phyloP scores from a whole-genome alignment of 129 eudicot genomes.

The Helianthus tuberosus region DNA sequence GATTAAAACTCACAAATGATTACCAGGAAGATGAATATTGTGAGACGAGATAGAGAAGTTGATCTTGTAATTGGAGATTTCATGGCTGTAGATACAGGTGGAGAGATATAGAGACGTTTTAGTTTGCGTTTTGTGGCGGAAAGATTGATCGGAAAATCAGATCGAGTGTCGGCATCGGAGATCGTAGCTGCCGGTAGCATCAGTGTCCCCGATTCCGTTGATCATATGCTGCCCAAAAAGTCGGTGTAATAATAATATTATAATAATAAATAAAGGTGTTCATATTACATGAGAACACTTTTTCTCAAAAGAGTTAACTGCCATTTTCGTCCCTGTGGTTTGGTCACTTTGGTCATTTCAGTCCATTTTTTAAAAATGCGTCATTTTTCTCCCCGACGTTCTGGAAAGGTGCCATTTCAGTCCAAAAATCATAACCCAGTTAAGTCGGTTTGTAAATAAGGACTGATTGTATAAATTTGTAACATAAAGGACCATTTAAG shows the following conservation, averaged over 20 bases:
- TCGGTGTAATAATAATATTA: too few species aligned
- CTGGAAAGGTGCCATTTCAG: too few species aligned
- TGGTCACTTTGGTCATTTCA: too few species aligned
- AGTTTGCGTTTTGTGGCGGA: slow-evolving; percentile 1
- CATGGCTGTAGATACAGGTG: slow-evolving; percentile 20
- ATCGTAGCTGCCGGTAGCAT: slow-evolving; percentile 21
- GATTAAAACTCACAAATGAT: neutral
- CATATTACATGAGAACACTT: neutral
- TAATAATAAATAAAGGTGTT: too few species aligned
- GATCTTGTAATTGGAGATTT: slow-evolving; percentile 15
- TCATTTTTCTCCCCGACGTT: too few species aligned
- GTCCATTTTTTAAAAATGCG: too few species aligned
- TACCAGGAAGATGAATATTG: slow-evolving; percentile 33
- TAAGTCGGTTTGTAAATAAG: too few species aligned
- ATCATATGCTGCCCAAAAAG: slow-evolving; percentile 20
- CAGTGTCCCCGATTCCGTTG: slow-evolving; percentile 24
- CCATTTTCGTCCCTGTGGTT: too few species aligned
- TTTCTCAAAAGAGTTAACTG: neutral
- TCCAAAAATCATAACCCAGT: too few species aligned
- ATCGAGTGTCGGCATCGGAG: slow-evolving; percentile 21
- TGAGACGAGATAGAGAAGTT: slow-evolving; percentile 9
- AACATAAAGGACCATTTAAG: too few species aligned
- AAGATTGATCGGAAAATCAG: slow-evolving; percentile 24
- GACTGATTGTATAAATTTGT: too few species aligned
- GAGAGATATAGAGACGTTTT: slow-evolving; percentile 3